Evolutionary conservation across 495 filamentous ascomycete genomes (phyloP).

Genomic region (Talaromyces trachyspermus): DNA sequence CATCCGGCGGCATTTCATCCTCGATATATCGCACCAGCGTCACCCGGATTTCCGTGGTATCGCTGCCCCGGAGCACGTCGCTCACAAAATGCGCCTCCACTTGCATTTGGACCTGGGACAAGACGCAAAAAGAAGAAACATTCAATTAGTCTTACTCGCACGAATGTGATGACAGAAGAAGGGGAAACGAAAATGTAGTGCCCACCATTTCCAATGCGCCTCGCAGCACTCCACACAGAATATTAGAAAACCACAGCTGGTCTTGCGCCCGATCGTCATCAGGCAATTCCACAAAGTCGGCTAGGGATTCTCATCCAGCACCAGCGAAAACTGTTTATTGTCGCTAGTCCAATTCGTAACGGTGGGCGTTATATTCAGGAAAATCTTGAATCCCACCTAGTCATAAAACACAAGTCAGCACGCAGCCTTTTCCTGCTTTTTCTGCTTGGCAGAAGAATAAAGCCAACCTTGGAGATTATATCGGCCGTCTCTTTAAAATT

Average conservation of each 20-base stretch:
- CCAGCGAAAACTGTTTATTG: slow-evolving; percentile 89
- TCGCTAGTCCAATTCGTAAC: slow-evolving; percentile 94
- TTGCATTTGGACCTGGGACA: slow-evolving; percentile 84
- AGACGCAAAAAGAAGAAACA: slow-evolving; percentile 7
- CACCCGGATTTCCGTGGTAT: slow-evolving; percentile 95
- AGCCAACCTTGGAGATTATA: slow-evolving; percentile 81
- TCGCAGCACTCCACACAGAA: slow-evolving; percentile 85
- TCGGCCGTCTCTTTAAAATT: slow-evolving; percentile 95
- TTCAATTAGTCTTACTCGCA: slow-evolving; percentile 2
- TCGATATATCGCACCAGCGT: slow-evolving; percentile 91
- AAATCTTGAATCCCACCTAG: slow-evolving; percentile 97
- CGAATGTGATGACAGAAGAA: neutral
- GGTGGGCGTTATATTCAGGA: slow-evolving; percentile 93
- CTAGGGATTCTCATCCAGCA: slow-evolving; percentile 97
- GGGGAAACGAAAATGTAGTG: too few relatives aligned
- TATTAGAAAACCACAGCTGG: slow-evolving; percentile 97
- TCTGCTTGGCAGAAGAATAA: neutral
- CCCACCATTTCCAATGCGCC: slow-evolving; percentile 91
- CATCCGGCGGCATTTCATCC: slow-evolving; percentile 93
- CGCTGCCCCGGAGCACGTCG: slow-evolving; percentile 86
- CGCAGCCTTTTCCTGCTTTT: neutral
- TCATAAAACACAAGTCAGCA: neutral
- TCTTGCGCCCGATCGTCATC: slow-evolving; percentile 95
- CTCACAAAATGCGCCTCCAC: slow-evolving; percentile 96
- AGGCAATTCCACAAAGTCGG: slow-evolving; percentile 94